Conservation (phyloP, 768 basidiomycete genomes). For the Strobilomyces dryophilus region DNA sequence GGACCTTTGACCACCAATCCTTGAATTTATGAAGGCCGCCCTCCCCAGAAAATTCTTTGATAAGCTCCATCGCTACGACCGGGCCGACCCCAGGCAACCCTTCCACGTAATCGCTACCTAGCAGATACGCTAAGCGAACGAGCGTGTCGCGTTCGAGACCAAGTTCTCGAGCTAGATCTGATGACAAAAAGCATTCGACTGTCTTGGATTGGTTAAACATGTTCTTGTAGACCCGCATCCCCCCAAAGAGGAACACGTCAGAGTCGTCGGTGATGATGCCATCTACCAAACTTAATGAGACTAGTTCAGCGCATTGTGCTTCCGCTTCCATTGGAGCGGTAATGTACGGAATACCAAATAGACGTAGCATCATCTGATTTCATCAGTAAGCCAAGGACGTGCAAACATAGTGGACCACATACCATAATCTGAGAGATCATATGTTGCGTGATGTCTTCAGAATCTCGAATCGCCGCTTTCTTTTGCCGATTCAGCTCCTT, state of each 20-base stretch:
- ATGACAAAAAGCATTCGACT: constrained; percentile 88
- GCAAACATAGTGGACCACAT: constrained; percentile 11
- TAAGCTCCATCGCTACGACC: constrained; percentile 92
- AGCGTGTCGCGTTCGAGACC: constrained; percentile 83
- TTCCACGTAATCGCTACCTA: constrained; percentile 96
- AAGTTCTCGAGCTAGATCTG: constrained; percentile 84
- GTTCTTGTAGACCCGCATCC: constrained; percentile 93
- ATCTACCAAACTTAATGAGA: constrained; percentile 81
- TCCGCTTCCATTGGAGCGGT: constrained; percentile 99
- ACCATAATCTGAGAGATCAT: constrained; percentile 88
- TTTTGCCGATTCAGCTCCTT: constrained; percentile 72
- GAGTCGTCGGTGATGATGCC: constrained; percentile 99
- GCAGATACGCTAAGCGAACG: constrained; percentile 84
- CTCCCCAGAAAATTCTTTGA: constrained; percentile 88
- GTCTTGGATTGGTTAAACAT: constrained; percentile 99
- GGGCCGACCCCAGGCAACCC: constrained; percentile 91
- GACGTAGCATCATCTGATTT: constrained; percentile 74
- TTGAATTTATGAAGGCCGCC: constrained; percentile 83
- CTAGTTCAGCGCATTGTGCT: constrained; percentile 94
- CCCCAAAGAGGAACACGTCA: constrained; percentile 98
- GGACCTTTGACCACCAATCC: constrained; percentile 93
- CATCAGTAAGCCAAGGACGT: constrained; percentile 5
- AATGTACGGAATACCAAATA: constrained; percentile 97
- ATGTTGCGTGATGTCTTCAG: constrained; percentile 92
- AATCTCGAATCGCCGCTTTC: constrained; percentile 88